These are phyloP conservation scores for Fusarium sulawesiense DNA, from an alignment of 2,329 filamentous ascomycete genomes.

Conservation along the genomic window DNA sequence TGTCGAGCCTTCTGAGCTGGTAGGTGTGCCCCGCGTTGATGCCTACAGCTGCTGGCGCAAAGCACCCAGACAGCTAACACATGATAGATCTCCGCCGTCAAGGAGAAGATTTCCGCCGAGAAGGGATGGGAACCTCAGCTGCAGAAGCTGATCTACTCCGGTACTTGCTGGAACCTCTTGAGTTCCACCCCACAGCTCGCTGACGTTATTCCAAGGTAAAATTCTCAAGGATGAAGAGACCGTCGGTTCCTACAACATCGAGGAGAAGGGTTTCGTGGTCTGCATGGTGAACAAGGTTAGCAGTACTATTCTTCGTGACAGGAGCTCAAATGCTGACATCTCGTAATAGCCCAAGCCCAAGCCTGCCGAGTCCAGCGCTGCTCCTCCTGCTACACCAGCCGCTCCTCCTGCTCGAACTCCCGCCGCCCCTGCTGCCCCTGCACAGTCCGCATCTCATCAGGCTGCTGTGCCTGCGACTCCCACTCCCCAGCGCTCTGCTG, in stretches of 20 bases:
- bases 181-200: constrained; percentile 24
- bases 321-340: constrained; percentile 22
- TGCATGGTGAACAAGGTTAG: constrained; percentile 97
- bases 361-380: constrained; percentile 70
- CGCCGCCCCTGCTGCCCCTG: constrained; percentile 60
- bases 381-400: constrained; percentile 68
- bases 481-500: constrained; percentile 61
- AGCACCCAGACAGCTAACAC: constrained; percentile 23
- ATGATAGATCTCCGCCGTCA: constrained; percentile 83
- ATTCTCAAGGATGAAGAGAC: constrained; percentile 98
- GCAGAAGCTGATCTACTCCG: constrained; percentile 98
- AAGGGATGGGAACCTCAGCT: constrained; percentile 93
- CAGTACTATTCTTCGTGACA: not conserved
- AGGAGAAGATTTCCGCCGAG: constrained; percentile 90
- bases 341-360: constrained; percentile 70
- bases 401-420: constrained; percentile 70
- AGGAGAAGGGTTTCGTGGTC: constrained; percentile 99
- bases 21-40: constrained; percentile 63
- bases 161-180: constrained; percentile 59
- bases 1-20: constrained; percentile 90
- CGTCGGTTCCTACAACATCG: constrained; percentile 96
- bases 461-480: constrained; percentile 64
- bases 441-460: constrained; percentile 58
- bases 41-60: constrained; percentile 34
- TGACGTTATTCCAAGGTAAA: constrained; percentile 74